A percentile compares a stretch with the other conserved stretches of the same genome.
These are phyloP conservation scores for Ustilago trichophora DNA, from an alignment of 1,284 basidiomycete genomes.

Conservation along the genomic window DNA sequence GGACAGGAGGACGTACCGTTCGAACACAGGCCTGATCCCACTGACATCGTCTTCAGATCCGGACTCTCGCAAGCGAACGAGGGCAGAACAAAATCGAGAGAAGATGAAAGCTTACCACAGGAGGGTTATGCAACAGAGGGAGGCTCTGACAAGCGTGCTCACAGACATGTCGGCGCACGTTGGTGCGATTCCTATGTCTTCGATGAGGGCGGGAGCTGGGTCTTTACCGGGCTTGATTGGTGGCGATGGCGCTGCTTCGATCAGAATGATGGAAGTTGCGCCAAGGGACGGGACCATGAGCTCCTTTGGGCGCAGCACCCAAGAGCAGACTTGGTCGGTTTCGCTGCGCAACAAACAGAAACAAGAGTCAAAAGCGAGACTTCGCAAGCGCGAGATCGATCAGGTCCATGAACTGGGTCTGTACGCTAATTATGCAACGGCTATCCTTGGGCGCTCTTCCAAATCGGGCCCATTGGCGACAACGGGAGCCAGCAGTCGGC, in stretches of 20 bases:
- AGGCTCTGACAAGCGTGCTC: constrained; percentile 27
- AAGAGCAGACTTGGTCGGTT: constrained; percentile 17
- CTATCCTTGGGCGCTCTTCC: neutral
- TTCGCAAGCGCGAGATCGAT: constrained; percentile 40
- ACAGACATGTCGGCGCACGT: constrained; percentile 25
- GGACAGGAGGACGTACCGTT: constrained; percentile 6
- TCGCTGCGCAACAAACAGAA: constrained; percentile 41
- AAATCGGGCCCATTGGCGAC: too few relatives aligned
- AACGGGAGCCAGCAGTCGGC: neutral
- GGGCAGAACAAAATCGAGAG: constrained; percentile 42
- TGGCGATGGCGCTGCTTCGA: too few relatives aligned
- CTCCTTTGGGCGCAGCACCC: constrained; percentile 6
- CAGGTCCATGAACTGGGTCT: constrained; percentile 30
- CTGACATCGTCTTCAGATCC: constrained; percentile 16
- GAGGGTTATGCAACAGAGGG: constrained; percentile 43
- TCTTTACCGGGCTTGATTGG: neutral
- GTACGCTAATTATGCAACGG: constrained; percentile 18
- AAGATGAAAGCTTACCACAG: constrained; percentile 47
- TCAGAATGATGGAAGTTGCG: neutral
- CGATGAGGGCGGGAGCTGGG: neutral
- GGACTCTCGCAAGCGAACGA: constrained; percentile 25
- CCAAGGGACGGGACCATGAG: neutral
- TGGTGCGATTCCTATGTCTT: constrained; percentile 7
- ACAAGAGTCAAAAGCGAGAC: constrained; percentile 40
- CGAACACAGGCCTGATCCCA: constrained; percentile 2